A percentile compares a stretch with the other conserved stretches of the same genome.
Evolutionary conservation across 192 early-diverging fungal species (phyloP).

Genomic region (Entomortierella parvispora): DNA sequence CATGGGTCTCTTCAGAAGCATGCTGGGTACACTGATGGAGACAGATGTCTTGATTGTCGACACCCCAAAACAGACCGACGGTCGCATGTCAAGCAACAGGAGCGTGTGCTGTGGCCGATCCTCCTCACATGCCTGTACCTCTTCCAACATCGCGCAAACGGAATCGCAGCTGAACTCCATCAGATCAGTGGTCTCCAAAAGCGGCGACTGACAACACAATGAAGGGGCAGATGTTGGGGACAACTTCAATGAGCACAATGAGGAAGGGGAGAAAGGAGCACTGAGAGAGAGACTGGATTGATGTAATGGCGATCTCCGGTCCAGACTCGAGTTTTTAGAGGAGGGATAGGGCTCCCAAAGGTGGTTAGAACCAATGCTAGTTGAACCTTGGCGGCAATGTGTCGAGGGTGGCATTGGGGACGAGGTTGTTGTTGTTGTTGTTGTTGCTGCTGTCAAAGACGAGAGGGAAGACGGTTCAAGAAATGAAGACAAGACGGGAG

Average conservation of each 20-base stretch:
- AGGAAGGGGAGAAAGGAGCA: slow-evolving; percentile 9
- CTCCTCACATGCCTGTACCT: background rate
- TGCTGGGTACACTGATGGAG: slow-evolving; percentile 76
- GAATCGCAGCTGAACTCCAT: slow-evolving; percentile 14
- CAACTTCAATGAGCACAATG: slow-evolving; percentile 20
- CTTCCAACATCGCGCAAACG: slow-evolving; percentile 18
- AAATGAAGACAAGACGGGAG: too few relatives aligned
- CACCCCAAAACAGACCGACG: slow-evolving; percentile 62
- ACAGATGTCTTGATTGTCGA: slow-evolving; percentile 66
- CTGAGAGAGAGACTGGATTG: slow-evolving; percentile 8
- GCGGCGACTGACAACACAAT: slow-evolving; percentile 2
- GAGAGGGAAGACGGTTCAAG: background rate
- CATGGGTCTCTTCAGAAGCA: slow-evolving; percentile 73
- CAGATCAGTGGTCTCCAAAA: slow-evolving; percentile 7
- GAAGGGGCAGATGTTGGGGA: slow-evolving; percentile 16
- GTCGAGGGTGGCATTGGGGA: slow-evolving; percentile 39
- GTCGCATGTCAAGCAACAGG: slow-evolving; percentile 77
- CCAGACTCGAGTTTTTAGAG: background rate
- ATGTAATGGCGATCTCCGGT: slow-evolving; percentile 8
- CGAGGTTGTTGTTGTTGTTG: slow-evolving; percentile 1
- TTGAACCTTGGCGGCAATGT: slow-evolving; percentile 29
- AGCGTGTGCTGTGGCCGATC: slow-evolving; percentile 28
- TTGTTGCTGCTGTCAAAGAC: slow-evolving; percentile 4
- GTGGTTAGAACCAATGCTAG: slow-evolving; percentile 6
- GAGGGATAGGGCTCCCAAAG: slow-evolving; percentile 31